Percentiles rank a stretch among this genome's conserved stretches.
phyloP scores from a whole-genome alignment of 768 basidiomycete species.

The Auricularia cornea region DNA sequence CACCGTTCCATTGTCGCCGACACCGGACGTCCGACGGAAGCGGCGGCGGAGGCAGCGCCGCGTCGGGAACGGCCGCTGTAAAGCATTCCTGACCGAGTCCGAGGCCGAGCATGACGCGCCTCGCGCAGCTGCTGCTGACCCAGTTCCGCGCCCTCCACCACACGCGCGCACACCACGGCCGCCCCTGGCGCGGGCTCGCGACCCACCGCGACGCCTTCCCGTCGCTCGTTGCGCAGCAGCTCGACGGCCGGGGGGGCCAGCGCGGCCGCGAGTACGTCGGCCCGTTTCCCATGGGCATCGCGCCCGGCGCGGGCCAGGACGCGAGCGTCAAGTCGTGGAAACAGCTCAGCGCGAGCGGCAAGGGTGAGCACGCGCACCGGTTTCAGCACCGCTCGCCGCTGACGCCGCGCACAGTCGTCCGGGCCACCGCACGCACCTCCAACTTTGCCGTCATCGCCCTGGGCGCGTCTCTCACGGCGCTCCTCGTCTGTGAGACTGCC shows the following conservation, averaged over 20 bases:
- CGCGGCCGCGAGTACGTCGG: constrained; percentile 46
- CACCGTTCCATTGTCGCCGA: too few relatives aligned
- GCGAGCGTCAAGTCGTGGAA: constrained; percentile 67
- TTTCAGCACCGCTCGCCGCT: too few relatives aligned
- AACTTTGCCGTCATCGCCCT: constrained; percentile 51
- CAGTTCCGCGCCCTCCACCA: neutral
- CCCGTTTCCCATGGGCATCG: constrained; percentile 68
- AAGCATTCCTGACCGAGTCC: too few relatives aligned
- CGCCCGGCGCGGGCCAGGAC: constrained; percentile 43
- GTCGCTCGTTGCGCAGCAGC: neutral
- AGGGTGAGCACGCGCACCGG: too few relatives aligned
- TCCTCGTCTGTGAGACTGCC: constrained; percentile 41
- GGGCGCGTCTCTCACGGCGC: constrained; percentile 71
- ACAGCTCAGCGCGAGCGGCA: constrained; percentile 65
- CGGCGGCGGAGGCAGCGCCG: too few relatives aligned
- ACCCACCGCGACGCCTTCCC: neutral
- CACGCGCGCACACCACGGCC: neutral
- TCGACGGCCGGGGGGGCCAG: neutral
- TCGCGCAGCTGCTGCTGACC: neutral
- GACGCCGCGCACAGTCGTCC: constrained; percentile 45
- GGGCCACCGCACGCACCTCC: constrained; percentile 42
- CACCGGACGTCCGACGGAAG: too few relatives aligned
- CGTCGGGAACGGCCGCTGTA: too few relatives aligned
- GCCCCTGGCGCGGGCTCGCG: neutral
- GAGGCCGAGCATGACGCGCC: neutral